These are phyloP conservation scores for Alternaria sp. DNA, from an alignment of 2,329 filamentous ascomycete species.

Conservation along the genomic window DNA sequence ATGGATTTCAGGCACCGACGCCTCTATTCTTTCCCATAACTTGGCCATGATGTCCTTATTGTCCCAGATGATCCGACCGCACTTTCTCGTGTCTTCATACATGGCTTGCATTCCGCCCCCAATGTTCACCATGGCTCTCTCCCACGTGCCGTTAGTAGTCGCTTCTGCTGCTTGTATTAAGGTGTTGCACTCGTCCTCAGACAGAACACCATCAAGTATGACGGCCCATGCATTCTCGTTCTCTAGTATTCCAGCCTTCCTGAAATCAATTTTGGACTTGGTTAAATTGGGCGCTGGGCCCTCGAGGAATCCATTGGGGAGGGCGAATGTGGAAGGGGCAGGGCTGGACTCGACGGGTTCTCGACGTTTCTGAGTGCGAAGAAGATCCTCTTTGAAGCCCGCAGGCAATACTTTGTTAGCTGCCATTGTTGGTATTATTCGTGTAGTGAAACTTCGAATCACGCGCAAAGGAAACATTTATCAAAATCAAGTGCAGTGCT, in stretches of 20 bases:
- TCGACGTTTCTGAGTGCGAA: neutral
- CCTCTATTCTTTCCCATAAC: conserved; percentile 67
- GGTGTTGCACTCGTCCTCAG: conserved; percentile 66
- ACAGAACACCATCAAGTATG: conserved; percentile 71
- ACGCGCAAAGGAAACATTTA: neutral
- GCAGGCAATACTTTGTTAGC: neutral
- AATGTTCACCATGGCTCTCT: conserved; percentile 73
- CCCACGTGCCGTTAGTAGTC: conserved; percentile 62
- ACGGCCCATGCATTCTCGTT: conserved; percentile 67
- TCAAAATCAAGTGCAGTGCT: neutral
- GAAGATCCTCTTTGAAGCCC: neutral
- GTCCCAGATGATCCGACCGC: conserved; percentile 82
- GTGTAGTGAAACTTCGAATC: neutral
- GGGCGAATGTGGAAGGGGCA: conserved; percentile 40
- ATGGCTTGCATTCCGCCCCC: conserved; percentile 69
- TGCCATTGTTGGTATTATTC: conserved; percentile 5
- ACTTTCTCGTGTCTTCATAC: conserved; percentile 68
- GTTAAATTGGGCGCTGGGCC: conserved; percentile 58
- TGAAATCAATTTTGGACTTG: conserved; percentile 64
- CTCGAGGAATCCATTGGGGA: conserved; percentile 61
- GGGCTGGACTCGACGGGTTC: conserved; percentile 1
- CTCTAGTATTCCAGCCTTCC: conserved; percentile 56
- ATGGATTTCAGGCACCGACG: conserved; percentile 59
- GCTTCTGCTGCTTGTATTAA: conserved; percentile 45
- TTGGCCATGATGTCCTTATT: conserved; percentile 67